Conservation (phyloP, 495 filamentous ascomycete genomes). For the Talaromyces nanjingensis region DNA sequence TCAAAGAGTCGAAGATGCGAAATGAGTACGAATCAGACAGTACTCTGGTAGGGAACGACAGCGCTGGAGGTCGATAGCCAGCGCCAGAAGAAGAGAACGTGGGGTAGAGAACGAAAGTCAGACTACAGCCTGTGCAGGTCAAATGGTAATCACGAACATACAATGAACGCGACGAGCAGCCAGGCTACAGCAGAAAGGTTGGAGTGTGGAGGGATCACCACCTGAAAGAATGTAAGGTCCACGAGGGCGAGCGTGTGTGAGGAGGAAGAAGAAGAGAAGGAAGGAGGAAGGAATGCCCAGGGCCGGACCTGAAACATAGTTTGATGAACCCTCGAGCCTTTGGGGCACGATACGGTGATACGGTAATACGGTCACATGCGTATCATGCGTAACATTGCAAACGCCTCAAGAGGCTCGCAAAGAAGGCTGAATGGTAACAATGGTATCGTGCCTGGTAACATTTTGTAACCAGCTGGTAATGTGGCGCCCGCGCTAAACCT, state of each 20-base stretch:
- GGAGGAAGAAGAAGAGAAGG: background rate
- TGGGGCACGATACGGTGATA: background rate
- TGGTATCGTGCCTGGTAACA: slow-evolving; percentile 9
- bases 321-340: background rate
- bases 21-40: background rate
- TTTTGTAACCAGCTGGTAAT: background rate
- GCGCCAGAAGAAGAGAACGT: background rate
- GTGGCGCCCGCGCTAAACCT: background rate
- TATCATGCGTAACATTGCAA: background rate
- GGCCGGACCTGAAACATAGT: background rate
- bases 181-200: slow-evolving; percentile 4
- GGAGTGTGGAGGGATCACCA: background rate
- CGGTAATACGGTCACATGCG: background rate
- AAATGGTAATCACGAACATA: background rate
- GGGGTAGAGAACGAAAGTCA: slow-evolving; percentile 8
- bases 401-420: too few species aligned
- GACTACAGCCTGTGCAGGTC: slow-evolving; percentile 8
- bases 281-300: background rate
- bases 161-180: slow-evolving; percentile 6
- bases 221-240: slow-evolving; percentile 7
- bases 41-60: background rate
- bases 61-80: too few species aligned
- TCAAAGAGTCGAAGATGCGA: background rate
- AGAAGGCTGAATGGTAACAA: background rate
- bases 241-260: slow-evolving; percentile 1